phyloP scores from a whole-genome alignment of 768 basidiomycete genomes.

The Boletus rufocinnamomeus region DNA sequence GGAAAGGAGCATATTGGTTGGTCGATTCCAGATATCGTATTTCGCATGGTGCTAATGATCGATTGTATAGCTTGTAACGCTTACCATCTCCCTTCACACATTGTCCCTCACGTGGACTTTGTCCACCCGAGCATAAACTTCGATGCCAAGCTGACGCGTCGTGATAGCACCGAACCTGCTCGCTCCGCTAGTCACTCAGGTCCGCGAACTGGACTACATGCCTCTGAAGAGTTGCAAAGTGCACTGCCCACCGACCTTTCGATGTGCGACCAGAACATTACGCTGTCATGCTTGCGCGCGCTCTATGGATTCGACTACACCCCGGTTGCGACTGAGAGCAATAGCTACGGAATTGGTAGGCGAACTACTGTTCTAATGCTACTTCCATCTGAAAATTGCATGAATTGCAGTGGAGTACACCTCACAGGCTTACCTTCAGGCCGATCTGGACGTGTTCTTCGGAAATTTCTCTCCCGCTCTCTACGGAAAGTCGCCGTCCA shows the following conservation, averaged over 20 bases:
- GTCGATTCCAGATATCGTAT: conserved; percentile 12
- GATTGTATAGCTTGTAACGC: conserved; percentile 32
- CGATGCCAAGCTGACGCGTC: conserved; percentile 24
- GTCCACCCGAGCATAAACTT: conserved; percentile 38
- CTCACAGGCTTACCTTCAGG: conserved; percentile 33
- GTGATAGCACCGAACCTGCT: conserved; percentile 14
- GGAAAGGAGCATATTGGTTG: conserved; percentile 32
- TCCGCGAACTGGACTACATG: conserved; percentile 23
- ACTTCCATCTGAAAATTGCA: background rate
- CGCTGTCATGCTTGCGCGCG: conserved; percentile 33
- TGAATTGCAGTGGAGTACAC: conserved; percentile 34
- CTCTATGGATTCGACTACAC: conserved; percentile 27
- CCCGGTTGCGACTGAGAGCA: conserved; percentile 17
- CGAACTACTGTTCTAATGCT: background rate
- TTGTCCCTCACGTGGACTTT: conserved; percentile 37
- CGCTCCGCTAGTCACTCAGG: conserved; percentile 20
- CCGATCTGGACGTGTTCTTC: conserved; percentile 35
- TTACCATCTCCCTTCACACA: conserved; percentile 36
- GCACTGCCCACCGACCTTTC: conserved; percentile 13
- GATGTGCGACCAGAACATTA: conserved; percentile 32
- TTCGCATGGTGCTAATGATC: background rate
- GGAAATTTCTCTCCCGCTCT: conserved; percentile 27
- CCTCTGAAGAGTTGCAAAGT: conserved; percentile 12
- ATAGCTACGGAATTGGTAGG: conserved; percentile 35
- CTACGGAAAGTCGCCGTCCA: conserved; percentile 27